Base-by-base conservation (phyloP, 176 grass and related monocot species). In the Cenchrus purpureus region DNA sequence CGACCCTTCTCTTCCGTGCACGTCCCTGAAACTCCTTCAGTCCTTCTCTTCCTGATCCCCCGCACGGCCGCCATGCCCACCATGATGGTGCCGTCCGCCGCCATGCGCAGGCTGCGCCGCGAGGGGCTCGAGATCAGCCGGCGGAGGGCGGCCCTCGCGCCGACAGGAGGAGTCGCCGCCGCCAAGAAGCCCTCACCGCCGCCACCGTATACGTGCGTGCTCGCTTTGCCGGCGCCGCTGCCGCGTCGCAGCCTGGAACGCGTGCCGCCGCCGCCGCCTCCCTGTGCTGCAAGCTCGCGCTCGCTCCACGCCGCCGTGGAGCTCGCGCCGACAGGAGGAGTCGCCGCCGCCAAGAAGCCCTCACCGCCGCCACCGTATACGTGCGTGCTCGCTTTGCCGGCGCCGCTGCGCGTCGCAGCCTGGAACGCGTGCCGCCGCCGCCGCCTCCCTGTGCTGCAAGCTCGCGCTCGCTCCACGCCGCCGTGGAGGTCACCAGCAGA, bases 61-160 rank as follows among this genome's bases (percentile, higher is more conserved):
- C 22, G 22, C 2, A 34, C 51, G 8, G 3, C 19, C 49, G 31
- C 51, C 34, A 58, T 44, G 79, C 49, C 31, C 53, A 17, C 34
- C 34, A 58, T 58, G 79, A 82, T 0, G 20, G 37, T 22, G 56
- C 15, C 12, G 25, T 62, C 56, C 46, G 70, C 58, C 19, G 9
- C 71, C 82, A 55, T 65, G 19, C 71, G 60, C 19, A 84, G 48
- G 58, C 81, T 84, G 16, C 45, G 45, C 31, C 45, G 59, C 15
- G 12, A 56, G 62, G 62, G 11, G n/a, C 11, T 67, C 37, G 34
- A 77, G 74, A 57, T 12, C 17, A 43, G 54, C 34, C 16, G 34
- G 32, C 59, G 1, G 10, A 77, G 5, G 19, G 34, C 17, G 4
- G 52, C 52, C 73, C 31, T 57, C 8, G 52, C 73, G 34, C n/a